Evolutionary conservation across 106 monocot species (phyloP).

Genomic region (Dendrobium catenatum): DNA sequence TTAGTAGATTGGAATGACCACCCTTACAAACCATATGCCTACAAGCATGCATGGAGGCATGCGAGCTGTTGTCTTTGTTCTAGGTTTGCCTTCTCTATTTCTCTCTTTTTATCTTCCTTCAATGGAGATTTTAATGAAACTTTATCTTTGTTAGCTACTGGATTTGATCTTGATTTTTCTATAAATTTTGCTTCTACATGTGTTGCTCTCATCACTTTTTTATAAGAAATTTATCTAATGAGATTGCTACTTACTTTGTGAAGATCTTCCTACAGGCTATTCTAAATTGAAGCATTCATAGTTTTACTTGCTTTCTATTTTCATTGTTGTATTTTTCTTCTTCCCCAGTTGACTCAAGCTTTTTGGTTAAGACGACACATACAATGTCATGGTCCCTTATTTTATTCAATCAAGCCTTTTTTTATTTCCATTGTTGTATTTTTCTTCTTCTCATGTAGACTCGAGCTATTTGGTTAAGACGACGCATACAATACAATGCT

Average conservation of each 20-base stretch:
- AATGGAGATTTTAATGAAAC: neutral
- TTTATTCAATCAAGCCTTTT: neutral
- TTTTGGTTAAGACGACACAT: neutral
- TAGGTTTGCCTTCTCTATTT: slow-evolving; percentile 35
- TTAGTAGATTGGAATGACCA: slow-evolving; percentile 73
- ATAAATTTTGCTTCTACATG: neutral
- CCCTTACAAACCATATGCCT: slow-evolving; percentile 36
- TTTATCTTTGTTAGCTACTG: neutral
- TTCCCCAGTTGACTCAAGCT: neutral
- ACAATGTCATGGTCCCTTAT: neutral
- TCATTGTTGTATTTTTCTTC: neutral
- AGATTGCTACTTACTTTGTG: neutral
- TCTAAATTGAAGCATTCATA: neutral
- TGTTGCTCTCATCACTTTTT: neutral
- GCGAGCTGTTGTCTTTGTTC: slow-evolving; percentile 73
- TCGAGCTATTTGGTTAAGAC: neutral
- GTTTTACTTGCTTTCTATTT: no score
- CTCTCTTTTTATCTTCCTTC: neutral
- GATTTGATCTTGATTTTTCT: neutral
- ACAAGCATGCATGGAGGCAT: slow-evolving; percentile 65
- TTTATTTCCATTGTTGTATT: no score
- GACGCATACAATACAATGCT: neutral
- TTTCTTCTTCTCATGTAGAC: neutral
- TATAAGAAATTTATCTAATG: neutral
- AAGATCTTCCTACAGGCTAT: neutral